Evolutionary conservation across 129 eudicot genomes (phyloP), one percentile per base, ranked within the genome.

Genomic region (Centrapalus pauciflorus): DNA sequence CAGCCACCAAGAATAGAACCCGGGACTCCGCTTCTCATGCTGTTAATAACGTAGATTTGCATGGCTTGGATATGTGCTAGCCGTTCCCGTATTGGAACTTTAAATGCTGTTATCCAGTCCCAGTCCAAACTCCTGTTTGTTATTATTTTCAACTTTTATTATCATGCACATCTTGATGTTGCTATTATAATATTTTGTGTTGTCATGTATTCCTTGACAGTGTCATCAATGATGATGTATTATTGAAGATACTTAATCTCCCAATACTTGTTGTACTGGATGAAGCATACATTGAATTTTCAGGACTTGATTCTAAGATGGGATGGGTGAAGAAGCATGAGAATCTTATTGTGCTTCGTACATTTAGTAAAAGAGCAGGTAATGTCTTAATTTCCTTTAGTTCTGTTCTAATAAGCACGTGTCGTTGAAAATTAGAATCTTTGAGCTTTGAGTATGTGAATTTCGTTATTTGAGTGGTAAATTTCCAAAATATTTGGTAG

Each of bases 351-450:
- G 90, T 94, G 27, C 95, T 94, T 54, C 88, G 99, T 14, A 94
- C 99, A 50, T 94, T 94, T 55, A 94, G 99, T 69, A 94, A 94
- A 67, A 74, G 97, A 77, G 99, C 99, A 72, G 99, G 99, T 89
- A 84, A 60, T 55, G 55, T 27, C 7, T 58, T 23, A 38, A 16
- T 38, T 46, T 49, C 55, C 34, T 32, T 46, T 23, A 20, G 20
- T 46, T 13, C 30, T 30, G 11, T 48, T 11, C 46, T 14, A 12
- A 41, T 10, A 65, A 19, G 5, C 46, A 26, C 12, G 35, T 69
- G 19, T 55, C 55, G 55, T 0, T 21, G 21, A 28, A 68, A 45
- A 3, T 30, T 28, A 45, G 29, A 58, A 66, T 8, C 61, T 1
- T 66, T 1, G 14, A 19, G 23, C 23, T 20, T 49, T 43, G 56